A percentile compares a stretch with the other conserved stretches of the same genome.
These are phyloP conservation scores for Dichomitus squalens DNA, from an alignment of 1,284 basidiomycete genomes.

Conservation along the genomic window DNA sequence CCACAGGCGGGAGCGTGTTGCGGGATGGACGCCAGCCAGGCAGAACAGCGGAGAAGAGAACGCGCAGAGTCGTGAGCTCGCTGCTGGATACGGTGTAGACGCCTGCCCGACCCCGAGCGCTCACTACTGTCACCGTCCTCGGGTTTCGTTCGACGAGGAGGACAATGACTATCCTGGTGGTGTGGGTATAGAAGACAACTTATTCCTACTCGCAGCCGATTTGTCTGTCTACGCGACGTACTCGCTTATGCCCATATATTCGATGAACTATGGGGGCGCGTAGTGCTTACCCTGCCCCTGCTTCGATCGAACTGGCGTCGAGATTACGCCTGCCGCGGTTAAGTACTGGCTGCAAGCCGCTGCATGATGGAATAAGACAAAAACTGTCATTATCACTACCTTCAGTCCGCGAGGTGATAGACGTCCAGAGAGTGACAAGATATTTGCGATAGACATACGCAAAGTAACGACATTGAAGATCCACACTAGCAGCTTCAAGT, in stretches of 20 bases:
- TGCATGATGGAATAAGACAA: no score
- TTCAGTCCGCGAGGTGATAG: no score
- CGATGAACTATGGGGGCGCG: no score
- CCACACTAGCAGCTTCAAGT: neutral
- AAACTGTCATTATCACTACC: no score
- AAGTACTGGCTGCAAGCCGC: no score
- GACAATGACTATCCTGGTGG: neutral
- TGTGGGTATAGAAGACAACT: neutral
- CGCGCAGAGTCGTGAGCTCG: neutral
- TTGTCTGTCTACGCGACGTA: neutral
- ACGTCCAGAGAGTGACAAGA: no score
- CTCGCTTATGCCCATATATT: neutral
- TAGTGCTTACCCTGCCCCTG: no score
- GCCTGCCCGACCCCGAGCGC: slow-evolving; percentile 10
- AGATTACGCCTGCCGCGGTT: no score
- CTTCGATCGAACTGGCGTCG: no score
- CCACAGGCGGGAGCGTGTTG: slow-evolving; percentile 25
- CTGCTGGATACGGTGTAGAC: slow-evolving; percentile 19
- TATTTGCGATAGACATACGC: no score
- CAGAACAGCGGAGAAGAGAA: slow-evolving; percentile 29
- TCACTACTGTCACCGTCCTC: neutral
- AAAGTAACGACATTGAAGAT: no score
- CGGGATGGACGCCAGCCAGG: slow-evolving; percentile 29
- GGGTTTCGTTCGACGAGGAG: neutral
- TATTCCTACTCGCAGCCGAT: neutral